Evolutionary conservation across 768 basidiomycete genomes (phyloP).

Genomic region (Hericium alpestre): DNA sequence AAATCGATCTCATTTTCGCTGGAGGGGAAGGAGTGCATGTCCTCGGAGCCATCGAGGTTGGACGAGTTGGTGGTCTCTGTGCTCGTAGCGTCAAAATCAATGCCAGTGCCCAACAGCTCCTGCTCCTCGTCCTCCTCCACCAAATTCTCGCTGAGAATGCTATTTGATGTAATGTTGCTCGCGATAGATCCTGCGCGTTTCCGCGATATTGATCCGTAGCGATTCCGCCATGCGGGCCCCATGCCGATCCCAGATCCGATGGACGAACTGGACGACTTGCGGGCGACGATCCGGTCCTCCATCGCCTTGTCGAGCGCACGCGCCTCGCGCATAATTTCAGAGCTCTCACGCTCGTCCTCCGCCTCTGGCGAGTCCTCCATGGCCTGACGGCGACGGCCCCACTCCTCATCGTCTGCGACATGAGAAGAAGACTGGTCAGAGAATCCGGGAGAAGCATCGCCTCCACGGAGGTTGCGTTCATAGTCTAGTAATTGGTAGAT

Average conservation of each 20-base stretch:
- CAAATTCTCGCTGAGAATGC: constrained; percentile 68
- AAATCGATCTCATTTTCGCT: constrained; percentile 13
- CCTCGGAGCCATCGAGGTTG: constrained; percentile 20
- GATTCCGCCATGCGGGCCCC: constrained; percentile 55
- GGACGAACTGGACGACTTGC: constrained; percentile 62
- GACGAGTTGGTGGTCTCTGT: constrained; percentile 18
- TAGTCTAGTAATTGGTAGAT: constrained; percentile 92
- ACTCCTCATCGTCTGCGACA: constrained; percentile 60
- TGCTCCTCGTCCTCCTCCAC: constrained; percentile 77
- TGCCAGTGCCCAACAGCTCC: constrained; percentile 57
- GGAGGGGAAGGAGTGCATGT: constrained; percentile 18
- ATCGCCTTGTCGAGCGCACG: constrained; percentile 76
- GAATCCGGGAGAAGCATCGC: constrained; percentile 32
- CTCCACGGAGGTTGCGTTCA: constrained; percentile 56
- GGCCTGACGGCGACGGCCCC: constrained; percentile 57
- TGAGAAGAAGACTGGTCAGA: constrained; percentile 45
- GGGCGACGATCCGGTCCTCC: constrained; percentile 71
- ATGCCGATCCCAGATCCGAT: constrained; percentile 54
- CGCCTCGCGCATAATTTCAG: constrained; percentile 65
- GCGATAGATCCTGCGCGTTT: constrained; percentile 68
- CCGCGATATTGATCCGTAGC: constrained; percentile 41
- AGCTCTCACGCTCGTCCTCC: constrained; percentile 42
- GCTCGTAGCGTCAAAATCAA: constrained; percentile 41
- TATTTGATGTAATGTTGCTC: constrained; percentile 57
- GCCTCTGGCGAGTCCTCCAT: constrained; percentile 47